Percentiles rank a stretch among this genome's conserved stretches.
These are phyloP conservation scores for Sporisorium iseilematis-ciliati DNA, from an alignment of 1,284 basidiomycete species.

Conservation along the genomic window DNA sequence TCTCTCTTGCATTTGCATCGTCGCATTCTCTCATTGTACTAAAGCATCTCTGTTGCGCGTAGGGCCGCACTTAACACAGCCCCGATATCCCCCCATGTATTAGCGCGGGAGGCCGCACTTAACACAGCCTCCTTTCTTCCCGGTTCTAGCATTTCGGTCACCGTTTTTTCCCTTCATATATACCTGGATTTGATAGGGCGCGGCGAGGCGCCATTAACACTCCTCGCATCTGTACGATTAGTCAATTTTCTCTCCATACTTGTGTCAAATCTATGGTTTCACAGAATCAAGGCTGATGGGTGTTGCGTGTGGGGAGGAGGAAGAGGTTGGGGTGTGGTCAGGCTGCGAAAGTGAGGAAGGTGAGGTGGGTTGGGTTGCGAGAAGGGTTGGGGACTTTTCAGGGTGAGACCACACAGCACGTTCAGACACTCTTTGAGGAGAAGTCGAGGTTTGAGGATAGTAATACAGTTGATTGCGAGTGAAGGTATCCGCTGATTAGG, in stretches of 20 bases:
- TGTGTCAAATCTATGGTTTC: constrained; percentile 45
- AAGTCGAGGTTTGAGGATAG: constrained; percentile 1
- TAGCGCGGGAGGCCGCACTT: constrained; percentile 48
- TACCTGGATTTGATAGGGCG: constrained; percentile 54
- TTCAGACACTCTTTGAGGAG: neutral
- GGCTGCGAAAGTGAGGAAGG: too few relatives aligned
- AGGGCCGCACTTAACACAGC: constrained; percentile 57
- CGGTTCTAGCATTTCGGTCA: constrained; percentile 18
- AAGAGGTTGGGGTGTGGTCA: neutral
- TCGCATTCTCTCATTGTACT: constrained; percentile 34
- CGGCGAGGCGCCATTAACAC: constrained; percentile 59
- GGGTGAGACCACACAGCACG: neutral
- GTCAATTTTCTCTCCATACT: constrained; percentile 12
- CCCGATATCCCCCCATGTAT: constrained; percentile 25
- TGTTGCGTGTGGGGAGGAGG: constrained; percentile 1
- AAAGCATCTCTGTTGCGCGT: constrained; percentile 32
- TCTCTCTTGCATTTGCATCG: constrained; percentile 34
- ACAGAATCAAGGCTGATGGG: neutral
- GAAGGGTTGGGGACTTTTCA: neutral
- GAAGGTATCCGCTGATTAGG: constrained; percentile 10
- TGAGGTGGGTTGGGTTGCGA: neutral
- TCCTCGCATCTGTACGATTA: constrained; percentile 33
- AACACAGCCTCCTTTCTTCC: constrained; percentile 42
- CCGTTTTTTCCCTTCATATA: constrained; percentile 20
- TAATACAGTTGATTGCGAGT: constrained; percentile 22